These are phyloP conservation scores for Colletotrichum trifolii DNA, from an alignment of 2,329 filamentous ascomycete species.

Conservation along the genomic window DNA sequence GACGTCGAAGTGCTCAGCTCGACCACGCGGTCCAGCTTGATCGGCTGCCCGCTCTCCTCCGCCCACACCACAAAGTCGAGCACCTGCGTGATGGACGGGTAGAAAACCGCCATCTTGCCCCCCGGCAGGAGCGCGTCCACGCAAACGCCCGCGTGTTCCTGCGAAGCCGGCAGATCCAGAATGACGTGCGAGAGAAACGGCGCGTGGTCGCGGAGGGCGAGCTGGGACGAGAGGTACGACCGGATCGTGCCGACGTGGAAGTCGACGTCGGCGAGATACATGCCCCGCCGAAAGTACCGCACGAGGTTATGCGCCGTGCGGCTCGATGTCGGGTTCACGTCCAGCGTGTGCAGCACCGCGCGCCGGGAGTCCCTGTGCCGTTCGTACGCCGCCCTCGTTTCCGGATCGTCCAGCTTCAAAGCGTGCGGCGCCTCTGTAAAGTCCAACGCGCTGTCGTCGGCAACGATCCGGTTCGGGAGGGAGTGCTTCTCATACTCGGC, in stretches of 20 bases:
- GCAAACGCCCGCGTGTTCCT: constrained; percentile 59
- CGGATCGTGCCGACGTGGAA: constrained; percentile 78
- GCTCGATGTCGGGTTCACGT: constrained; percentile 71
- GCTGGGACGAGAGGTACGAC: constrained; percentile 69
- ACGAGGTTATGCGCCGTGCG: constrained; percentile 73
- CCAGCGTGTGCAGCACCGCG: constrained; percentile 81
- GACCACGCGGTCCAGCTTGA: constrained; percentile 67
- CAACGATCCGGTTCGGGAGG: constrained; percentile 26
- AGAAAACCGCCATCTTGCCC: constrained; percentile 76
- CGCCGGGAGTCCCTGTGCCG: constrained; percentile 63
- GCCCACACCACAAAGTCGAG: constrained; percentile 69
- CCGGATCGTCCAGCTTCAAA: constrained; percentile 37
- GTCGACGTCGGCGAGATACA: constrained; percentile 77
- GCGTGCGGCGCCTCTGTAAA: constrained; percentile 26
- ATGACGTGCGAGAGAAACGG: constrained; percentile 78
- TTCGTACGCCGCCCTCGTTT: constrained; percentile 50
- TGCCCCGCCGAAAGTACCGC: constrained; percentile 73
- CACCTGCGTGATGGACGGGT: constrained; percentile 83
- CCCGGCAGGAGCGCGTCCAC: constrained; percentile 70
- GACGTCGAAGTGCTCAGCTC: constrained; percentile 61
- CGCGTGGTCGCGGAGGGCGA: constrained; percentile 51
- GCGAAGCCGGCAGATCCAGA: constrained; percentile 76
- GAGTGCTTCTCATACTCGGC: constrained; percentile 32
- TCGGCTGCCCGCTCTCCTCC: constrained; percentile 62
- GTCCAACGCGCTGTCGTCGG: constrained; percentile 34